phyloP scores from a whole-genome alignment of 139 green algal species.

The Asterochloris erici region DNA sequence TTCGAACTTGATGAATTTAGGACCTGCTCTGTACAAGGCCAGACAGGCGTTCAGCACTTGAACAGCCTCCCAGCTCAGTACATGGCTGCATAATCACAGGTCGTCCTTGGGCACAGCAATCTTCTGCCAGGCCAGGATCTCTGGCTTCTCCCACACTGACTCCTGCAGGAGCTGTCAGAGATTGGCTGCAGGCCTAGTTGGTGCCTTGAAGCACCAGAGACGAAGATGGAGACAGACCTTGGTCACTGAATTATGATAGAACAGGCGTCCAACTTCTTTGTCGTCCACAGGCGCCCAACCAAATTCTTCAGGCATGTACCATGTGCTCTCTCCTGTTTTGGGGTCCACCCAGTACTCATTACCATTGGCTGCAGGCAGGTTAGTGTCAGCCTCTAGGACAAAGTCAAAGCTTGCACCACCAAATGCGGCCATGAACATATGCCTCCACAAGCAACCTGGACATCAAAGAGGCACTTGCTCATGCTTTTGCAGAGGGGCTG shows the following conservation, averaged over 20 bases:
- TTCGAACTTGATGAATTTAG: too few relatives aligned
- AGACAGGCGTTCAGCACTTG: too few relatives aligned
- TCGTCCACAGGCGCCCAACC: neutral
- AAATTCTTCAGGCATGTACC: slow-evolving; percentile 7
- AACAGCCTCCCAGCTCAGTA: too few relatives aligned
- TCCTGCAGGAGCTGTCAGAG: neutral
- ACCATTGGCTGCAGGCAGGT: neutral
- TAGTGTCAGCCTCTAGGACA: too few relatives aligned
- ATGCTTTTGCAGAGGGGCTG: too few relatives aligned
- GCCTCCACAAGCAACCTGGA: too few relatives aligned
- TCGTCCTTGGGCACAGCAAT: neutral
- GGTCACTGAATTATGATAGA: slow-evolving; percentile 5
- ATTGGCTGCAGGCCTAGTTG: neutral
- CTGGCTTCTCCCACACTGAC: slow-evolving; percentile 12
- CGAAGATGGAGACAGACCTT: neutral
- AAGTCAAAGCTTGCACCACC: too few relatives aligned
- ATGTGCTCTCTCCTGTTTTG: neutral
- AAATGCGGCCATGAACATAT: too few relatives aligned
- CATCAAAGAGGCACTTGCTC: too few relatives aligned
- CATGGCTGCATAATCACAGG: too few relatives aligned
- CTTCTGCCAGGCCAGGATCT: neutral
- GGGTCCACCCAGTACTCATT: slow-evolving; percentile 3
- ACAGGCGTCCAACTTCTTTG: neutral
- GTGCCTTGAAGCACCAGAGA: neutral
- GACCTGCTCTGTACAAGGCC: too few relatives aligned